Evolutionary conservation across 352 stramenopile species (phyloP).

Genomic region (Phytophthora citrophthora): DNA sequence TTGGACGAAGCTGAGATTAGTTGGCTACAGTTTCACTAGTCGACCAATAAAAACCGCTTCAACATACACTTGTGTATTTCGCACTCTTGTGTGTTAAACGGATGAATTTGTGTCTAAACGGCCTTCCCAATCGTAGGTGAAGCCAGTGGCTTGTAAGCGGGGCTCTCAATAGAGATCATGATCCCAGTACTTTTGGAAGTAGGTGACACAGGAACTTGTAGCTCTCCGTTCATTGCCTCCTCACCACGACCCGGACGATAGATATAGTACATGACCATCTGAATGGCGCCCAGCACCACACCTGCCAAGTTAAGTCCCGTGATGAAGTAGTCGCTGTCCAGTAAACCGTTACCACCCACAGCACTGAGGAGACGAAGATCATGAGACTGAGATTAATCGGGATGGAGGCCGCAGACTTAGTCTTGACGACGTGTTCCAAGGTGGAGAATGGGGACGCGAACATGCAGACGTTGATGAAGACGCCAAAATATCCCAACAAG

Average conservation of each 20-base stretch:
- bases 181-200: conserved; percentile 9
- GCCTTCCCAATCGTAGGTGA: conserved; percentile 3
- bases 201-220: background rate
- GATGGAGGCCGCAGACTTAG: conserved; percentile 51
- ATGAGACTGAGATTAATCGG: conserved; percentile 57
- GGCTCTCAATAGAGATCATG: conserved; percentile 7
- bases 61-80: no score
- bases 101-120: conserved; percentile 3
- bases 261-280: conserved; percentile 56
- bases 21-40: conserved; percentile 17
- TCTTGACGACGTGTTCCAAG: conserved; percentile 44
- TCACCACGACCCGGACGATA: conserved; percentile 31
- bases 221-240: background rate
- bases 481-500: conserved; percentile 25
- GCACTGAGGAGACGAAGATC: conserved; percentile 46
- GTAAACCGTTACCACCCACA: conserved; percentile 55
- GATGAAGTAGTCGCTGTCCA: conserved; percentile 50
- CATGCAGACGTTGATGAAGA: conserved; percentile 40
- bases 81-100: no score
- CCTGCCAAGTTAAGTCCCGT: conserved; percentile 46
- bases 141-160: conserved; percentile 16
- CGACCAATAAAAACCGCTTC: background rate
- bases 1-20: conserved; percentile 8
- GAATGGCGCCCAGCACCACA: conserved; percentile 37
- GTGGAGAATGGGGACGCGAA: conserved; percentile 59